Evolutionary conservation across 106 monocot species (phyloP), one percentile per base, ranked within the genome.

Genomic region (Triglochin maritima): DNA sequence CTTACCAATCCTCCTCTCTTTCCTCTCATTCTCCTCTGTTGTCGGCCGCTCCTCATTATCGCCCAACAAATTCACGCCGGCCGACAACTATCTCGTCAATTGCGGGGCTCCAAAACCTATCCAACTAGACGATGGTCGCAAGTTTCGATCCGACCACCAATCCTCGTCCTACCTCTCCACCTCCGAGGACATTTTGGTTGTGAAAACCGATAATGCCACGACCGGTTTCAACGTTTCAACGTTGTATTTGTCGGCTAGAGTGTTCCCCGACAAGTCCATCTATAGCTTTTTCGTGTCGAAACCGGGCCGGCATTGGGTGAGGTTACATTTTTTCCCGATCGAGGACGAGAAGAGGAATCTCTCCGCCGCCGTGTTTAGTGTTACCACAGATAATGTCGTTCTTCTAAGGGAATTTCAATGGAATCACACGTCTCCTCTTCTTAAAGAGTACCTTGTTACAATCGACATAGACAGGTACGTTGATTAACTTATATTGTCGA

Each of bases 281-380:
- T 93, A 93, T 76, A 85, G 77, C 68, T 85, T 93, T 78, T 81
- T 72, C 77, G 67, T 92, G 64, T 72, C 79, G 67, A 74, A 81
- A 13, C 85, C 82, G 5, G 92, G 92, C 53, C 74, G 69, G 47
- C 92, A 88, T 43, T 90, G 86, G 81, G 44, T 86, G 67, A 80
- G 92, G 63, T 79, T 93, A 45, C 72, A 86, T 53, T 79, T 93
- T 60, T 81, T 79, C 67, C 75, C 85, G 8, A 71, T 87, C 57
- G 61, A 76, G 49, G 60, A 76, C 4, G 42, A 47, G n/a, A n/a
- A n/a, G 54, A 81, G 86, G 73, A 83, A 93, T 76, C 77, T 93
- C 81, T 62, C 77, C 55, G 71, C 81, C 41, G 83, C 88, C 59
- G 65, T 74, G 4, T 93, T 93, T 72, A 68, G 79, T n/a, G 85